phyloP scores from a whole-genome alignment of 2,329 filamentous ascomycete species.

The Pochonia chlamydosporia region DNA sequence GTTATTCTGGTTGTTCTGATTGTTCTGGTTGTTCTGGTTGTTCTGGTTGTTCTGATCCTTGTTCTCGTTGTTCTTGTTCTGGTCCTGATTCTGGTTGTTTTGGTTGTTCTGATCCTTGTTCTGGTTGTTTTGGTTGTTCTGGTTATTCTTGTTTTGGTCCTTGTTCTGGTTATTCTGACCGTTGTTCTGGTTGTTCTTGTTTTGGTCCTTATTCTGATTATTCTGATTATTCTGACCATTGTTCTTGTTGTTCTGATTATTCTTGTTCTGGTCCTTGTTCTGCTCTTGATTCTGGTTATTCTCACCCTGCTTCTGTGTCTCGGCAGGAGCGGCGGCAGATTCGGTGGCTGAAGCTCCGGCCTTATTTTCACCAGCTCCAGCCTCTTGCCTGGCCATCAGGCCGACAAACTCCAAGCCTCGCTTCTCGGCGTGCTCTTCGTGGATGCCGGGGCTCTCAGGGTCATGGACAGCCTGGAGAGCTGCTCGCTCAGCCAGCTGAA shows the following conservation, averaged over 20 bases:
- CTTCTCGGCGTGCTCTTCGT: neutral
- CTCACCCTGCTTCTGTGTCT: neutral
- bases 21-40: slow-evolving; percentile 9
- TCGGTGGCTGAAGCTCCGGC: neutral
- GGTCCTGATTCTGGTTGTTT: neutral
- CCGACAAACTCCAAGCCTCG: neutral
- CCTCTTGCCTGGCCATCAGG: slow-evolving; percentile 1
- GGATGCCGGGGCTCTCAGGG: neutral
- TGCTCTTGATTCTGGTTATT: neutral
- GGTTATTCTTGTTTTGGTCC: slow-evolving; percentile 7
- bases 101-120: slow-evolving; percentile 9
- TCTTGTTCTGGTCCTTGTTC: slow-evolving; percentile 9
- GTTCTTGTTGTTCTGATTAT: slow-evolving; percentile 5
- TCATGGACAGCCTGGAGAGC: slow-evolving; percentile 5
- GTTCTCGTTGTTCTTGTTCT: slow-evolving; percentile 8
- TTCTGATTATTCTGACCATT: slow-evolving; percentile 9
- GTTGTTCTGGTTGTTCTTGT: neutral
- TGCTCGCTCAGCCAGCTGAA: slow-evolving; percentile 13
- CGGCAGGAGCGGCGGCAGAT: neutral
- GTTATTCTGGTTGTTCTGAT: neutral
- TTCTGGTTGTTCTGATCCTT: slow-evolving; percentile 5
- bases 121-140: slow-evolving; percentile 2
- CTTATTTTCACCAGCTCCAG: too few relatives aligned
- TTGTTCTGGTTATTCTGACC: slow-evolving; percentile 3
- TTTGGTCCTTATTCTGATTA: neutral